Evolutionary conservation across 768 basidiomycete species (phyloP).

Genomic region (Lentinula detonsa): DNA sequence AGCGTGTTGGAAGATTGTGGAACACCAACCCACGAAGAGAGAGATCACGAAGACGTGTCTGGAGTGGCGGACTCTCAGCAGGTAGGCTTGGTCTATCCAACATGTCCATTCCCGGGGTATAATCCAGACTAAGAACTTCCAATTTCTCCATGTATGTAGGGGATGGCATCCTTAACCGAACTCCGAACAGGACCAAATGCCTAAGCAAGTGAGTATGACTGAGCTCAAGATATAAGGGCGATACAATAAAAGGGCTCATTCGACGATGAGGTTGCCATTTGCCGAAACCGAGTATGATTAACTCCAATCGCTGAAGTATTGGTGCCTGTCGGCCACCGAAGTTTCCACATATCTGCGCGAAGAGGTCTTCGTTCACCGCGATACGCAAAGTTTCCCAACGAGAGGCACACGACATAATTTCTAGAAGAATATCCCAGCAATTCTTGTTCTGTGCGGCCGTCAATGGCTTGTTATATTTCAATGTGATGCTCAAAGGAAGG

Average conservation of each 20-base stretch:
- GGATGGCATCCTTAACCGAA: not conserved
- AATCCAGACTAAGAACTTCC: not conserved
- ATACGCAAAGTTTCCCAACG: not conserved
- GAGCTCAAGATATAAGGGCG: not conserved
- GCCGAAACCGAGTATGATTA: not conserved
- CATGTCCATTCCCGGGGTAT: not conserved
- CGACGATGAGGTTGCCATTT: not conserved
- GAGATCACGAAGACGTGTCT: not conserved
- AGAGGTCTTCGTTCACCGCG: not conserved
- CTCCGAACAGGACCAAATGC: not conserved
- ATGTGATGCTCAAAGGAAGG: not conserved
- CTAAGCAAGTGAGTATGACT: not conserved
- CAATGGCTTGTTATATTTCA: not conserved
- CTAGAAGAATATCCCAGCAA: not conserved
- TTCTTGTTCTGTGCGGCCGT: not conserved
- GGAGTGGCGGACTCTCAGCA: not conserved
- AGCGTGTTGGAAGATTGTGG: not conserved
- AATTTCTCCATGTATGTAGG: not conserved
- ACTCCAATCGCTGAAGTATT: not conserved
- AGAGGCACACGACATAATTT: not conserved
- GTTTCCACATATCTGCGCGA: not conserved
- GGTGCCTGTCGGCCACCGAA: not conserved
- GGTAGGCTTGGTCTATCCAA: not conserved
- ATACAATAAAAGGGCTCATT: not conserved
- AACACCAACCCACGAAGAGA: not conserved